Evolutionary conservation across 306 rosid species (phyloP), one percentile per base, ranked within the genome.

Genomic region (Dryas octopetala): DNA sequence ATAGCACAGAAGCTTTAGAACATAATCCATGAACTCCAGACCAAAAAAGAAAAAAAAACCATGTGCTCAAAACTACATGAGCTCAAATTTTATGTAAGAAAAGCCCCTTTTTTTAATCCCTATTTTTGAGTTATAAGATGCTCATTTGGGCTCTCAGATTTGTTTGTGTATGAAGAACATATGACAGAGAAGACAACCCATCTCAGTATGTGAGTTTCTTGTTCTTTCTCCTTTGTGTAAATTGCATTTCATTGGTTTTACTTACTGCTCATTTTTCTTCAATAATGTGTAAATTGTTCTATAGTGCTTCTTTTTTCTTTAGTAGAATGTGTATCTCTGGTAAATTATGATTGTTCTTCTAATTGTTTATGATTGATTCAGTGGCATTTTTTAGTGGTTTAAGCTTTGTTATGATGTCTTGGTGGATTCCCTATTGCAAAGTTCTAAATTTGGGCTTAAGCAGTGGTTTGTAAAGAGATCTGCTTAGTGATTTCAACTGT

Each of bases 71-170:
- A 19, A 19, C 23, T 19, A 19, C 23, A 19, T 19, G 23, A 19
- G 23, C 23, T 19, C 23, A 19, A 19, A 19, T 19, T 19, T 19
- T 19, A 19, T 19, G 23, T 19, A 19, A 19, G 23, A 14, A 58
- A 73, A 2, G 1, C 58, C 68, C 68, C 66, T 59, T 32, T 71
- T 58, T 19, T 59, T 19, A n/a, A 16, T 54, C 60, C n/a, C 26
- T 16, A 16, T 59, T 72, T 45, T 19, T 9, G 55, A 14, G 57
- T 61, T 28, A 6, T 11, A 52, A n/a, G 65, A 19, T 54, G 65
- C 67, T 72, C 57, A 12, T 59, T 26, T 59, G 76, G 67, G 66
- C 58, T 72, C 67, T 72, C 32, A 73, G 76, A 59, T 73, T 73
- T 28, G 32, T 68, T 28, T 19, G 23, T 19, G 23, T 19, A 19